Percentiles rank a stretch among this genome's conserved stretches.
Evolutionary conservation across 345 rosid genomes (phyloP).

Genomic region (Euphorbia peplus): DNA sequence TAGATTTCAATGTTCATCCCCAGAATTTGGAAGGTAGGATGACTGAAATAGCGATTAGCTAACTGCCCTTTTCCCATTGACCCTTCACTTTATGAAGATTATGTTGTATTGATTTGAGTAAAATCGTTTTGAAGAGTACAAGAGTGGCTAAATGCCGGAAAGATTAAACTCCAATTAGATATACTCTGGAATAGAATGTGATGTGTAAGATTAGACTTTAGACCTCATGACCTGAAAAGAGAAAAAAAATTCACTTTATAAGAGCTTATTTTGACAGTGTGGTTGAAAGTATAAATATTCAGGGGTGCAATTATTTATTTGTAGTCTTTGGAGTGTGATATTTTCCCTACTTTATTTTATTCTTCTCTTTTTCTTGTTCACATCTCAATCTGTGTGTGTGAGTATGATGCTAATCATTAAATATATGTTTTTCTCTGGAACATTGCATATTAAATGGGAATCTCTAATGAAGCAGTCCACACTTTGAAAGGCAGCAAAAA

Average conservation of each 20-base stretch:
- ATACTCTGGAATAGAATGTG: not conserved
- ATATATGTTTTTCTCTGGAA: not conserved
- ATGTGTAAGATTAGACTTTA: not conserved
- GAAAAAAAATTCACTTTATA: not conserved
- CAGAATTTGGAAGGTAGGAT: not conserved
- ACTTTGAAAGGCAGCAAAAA: not conserved
- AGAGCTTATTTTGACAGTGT: not conserved
- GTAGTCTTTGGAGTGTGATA: not conserved
- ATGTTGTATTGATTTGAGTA: not conserved
- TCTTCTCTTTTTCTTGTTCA: not conserved
- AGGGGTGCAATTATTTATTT: not conserved
- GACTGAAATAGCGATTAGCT: not conserved
- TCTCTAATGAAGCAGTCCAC: not conserved
- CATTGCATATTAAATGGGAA: not conserved
- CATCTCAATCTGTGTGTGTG: not conserved
- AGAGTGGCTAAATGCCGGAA: not conserved
- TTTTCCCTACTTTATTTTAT: not conserved
- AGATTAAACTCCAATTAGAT: not conserved
- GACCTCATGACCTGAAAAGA: not conserved
- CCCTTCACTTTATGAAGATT: not conserved
- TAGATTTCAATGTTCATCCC: not conserved
- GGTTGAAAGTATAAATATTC: not conserved
- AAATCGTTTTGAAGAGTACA: not conserved
- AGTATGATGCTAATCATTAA: not conserved
- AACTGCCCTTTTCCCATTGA: not conserved